Conservation (phyloP, 2,329 filamentous ascomycete species). For the Rhynchosporium secalis region DNA sequence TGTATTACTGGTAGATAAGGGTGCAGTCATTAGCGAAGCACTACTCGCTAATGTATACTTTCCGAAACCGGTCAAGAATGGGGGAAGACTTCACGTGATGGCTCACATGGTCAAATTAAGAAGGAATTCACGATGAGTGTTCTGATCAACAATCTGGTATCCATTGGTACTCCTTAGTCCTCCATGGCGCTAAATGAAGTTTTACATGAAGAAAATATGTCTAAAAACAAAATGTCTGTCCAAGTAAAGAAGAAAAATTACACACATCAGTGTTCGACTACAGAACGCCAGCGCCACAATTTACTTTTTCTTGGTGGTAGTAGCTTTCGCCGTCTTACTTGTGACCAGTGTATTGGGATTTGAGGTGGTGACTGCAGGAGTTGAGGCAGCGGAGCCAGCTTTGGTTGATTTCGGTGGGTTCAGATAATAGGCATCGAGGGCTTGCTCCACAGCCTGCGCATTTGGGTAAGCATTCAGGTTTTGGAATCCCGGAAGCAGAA, state of each 20-base stretch:
- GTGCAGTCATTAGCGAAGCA: neutral
- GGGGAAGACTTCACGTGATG: slow-evolving; percentile 11
- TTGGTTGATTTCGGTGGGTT: slow-evolving; percentile 13
- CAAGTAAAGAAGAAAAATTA: neutral
- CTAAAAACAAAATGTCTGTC: neutral
- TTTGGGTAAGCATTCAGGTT: slow-evolving; percentile 34
- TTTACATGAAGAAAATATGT: neutral
- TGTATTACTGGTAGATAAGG: slow-evolving; percentile 4
- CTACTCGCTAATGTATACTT: neutral
- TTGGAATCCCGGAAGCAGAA: slow-evolving; percentile 21
- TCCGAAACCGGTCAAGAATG: slow-evolving; percentile 14
- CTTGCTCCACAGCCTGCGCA: slow-evolving; percentile 19
- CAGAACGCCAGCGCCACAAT: neutral
- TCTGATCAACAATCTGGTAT: neutral
- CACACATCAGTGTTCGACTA: neutral
- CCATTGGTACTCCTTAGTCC: neutral
- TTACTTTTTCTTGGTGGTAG: slow-evolving; percentile 10
- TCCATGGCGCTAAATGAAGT: neutral
- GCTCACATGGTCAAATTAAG: neutral
- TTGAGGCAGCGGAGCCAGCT: neutral
- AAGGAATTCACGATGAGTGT: neutral
- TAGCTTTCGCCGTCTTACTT: neutral
- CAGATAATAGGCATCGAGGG: slow-evolving; percentile 25
- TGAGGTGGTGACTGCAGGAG: neutral
- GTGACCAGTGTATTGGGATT: slow-evolving; percentile 4